Base-by-base conservation (phyloP, 1,139 yeast genomes). In the Pichia kudriavzevii region DNA sequence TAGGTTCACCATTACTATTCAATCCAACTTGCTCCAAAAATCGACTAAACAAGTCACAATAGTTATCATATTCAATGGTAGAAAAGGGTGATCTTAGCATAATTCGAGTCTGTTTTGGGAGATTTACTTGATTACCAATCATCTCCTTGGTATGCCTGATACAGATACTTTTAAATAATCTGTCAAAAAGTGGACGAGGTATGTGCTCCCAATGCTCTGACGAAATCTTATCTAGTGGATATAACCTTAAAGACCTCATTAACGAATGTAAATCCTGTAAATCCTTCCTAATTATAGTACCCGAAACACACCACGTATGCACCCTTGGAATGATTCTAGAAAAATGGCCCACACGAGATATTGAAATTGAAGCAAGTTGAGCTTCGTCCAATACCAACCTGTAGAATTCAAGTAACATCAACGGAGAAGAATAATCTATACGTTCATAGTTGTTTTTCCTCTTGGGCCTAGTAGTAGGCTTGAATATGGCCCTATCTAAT, bases 281-380 rank as follows among this genome's bases (percentile, higher is more conserved):
- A 30, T 72, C 66, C 44, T 72, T 74, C 44, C 76, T 74, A 9
- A 87, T 80, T 0, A 97, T 94, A 0, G 98, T 91, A 6, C 98
- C 98, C 1, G 95, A 82, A 1, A 87, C 95, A 7, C 95, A 95
- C 97, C 97, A 91, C 0, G 95, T 76, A 59, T 91, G 96, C 35
- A 75, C 72, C 35, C 95, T 64, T 4, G 95, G 94, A 17, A 91
- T 73, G 26, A 82, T 61, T 3, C 83, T 66, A 0, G 95, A 87
- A 39, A 85, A 83, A 43, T 73, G 76, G 18, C 94, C 85, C 2
- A 93, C 85, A 33, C 82, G 70, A 1, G 91, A 74, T 2, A 75
- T 67, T 15, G 80, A 78, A 5, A 78, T 72, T 6, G 84, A 75
- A 3, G 91, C 82, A 91, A 87, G 83, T 58, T 91, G 98, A 1